These are phyloP conservation scores for Cichorium intybus DNA, from an alignment of 140 eudicot species.

Conservation along the genomic window DNA sequence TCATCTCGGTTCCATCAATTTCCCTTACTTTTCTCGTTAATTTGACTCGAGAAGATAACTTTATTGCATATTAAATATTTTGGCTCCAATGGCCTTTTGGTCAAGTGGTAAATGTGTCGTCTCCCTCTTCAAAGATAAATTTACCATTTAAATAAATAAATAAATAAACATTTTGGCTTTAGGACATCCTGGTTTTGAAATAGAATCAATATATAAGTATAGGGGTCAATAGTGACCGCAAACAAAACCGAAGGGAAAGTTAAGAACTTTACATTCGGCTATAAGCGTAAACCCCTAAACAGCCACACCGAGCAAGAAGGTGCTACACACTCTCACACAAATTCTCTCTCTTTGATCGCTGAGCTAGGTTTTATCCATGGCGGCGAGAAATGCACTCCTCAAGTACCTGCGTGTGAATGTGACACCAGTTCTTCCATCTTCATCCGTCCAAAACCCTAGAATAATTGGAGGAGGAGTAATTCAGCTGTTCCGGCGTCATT, in stretches of 20 bases:
- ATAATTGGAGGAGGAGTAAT: conserved; percentile 16
- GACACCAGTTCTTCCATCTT: conserved; percentile 10
- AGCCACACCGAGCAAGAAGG: conserved; percentile 32
- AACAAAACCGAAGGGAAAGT: conserved; percentile 9
- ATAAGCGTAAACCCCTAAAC: conserved; percentile 25
- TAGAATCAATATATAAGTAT: not conserved
- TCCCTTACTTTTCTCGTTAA: no score
- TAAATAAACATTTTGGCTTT: no score
- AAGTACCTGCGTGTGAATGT: conserved; percentile 62
- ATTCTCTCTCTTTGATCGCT: conserved; percentile 5
- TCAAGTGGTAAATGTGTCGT: no score
- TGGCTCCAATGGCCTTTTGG: no score
- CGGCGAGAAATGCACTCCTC: conserved; percentile 71
- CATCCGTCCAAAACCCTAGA: conserved; percentile 37
- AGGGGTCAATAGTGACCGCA: not conserved
- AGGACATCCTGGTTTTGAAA: not conserved
- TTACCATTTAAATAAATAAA: no score
- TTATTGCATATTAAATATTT: no score
- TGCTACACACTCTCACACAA: conserved; percentile 4
- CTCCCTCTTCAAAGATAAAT: no score
- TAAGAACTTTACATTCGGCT: not conserved
- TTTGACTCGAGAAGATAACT: no score
- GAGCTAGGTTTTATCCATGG: conserved; percentile 40
- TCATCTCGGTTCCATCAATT: no score
- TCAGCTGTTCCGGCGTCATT: conserved; percentile 46